Evolutionary conservation across 352 stramenopile genomes (phyloP).

Genomic region (Blastocystis sp.): DNA sequence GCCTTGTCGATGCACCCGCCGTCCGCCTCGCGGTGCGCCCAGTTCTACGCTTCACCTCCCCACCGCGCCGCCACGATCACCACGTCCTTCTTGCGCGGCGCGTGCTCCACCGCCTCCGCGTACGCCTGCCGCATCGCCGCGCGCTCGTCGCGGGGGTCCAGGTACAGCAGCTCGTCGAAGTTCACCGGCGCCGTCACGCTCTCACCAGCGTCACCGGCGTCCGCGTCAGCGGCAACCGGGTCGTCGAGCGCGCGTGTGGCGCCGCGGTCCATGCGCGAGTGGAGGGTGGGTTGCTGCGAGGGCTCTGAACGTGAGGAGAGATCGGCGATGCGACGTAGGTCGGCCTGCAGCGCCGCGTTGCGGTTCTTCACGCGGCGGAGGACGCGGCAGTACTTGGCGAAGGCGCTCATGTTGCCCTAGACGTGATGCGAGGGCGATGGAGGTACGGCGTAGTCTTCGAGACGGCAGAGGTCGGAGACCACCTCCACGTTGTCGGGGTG

Average conservation of each 20-base stretch:
- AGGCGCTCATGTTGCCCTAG: not conserved
- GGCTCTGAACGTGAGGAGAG: not conserved
- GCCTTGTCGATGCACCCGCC: constrained; percentile 31
- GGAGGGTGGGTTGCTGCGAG: not conserved
- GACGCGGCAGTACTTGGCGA: not conserved
- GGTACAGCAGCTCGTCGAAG: constrained; percentile 1
- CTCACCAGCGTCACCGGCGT: too few species aligned
- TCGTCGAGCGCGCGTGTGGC: too few species aligned
- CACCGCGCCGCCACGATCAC: not conserved
- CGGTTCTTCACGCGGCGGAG: not conserved
- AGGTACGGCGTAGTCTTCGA: not conserved
- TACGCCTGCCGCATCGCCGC: not conserved
- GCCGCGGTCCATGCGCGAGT: too few species aligned
- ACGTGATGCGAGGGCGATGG: not conserved
- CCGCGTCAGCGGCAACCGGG: too few species aligned
- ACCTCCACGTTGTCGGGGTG: not conserved
- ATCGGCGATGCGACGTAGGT: not conserved
- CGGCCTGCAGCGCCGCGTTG: not conserved
- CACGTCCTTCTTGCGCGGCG: not conserved
- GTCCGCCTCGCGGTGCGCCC: constrained; percentile 11
- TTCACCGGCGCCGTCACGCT: not conserved
- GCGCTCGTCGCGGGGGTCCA: constrained; percentile 20
- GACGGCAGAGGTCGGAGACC: not conserved
- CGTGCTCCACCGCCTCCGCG: not conserved
- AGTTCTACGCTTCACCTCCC: not conserved